Conservation (phyloP, 1,139 yeast species). For the Kurtzmaniella quercitrusa region DNA sequence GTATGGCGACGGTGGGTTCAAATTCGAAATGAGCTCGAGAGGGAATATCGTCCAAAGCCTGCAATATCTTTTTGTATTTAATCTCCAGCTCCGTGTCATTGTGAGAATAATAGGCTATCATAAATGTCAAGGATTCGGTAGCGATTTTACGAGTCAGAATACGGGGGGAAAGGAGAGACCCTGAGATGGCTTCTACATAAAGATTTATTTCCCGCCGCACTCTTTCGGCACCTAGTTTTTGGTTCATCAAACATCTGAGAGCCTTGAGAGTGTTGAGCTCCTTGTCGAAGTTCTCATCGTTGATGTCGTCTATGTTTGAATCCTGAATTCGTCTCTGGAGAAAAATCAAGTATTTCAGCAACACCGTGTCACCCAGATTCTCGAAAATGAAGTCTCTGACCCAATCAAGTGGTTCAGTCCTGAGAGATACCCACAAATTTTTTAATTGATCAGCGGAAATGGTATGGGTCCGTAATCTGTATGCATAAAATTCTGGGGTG, state of each 20-base stretch:
- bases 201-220: slow-evolving; percentile 38
- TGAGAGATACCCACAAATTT: slow-evolving; percentile 82
- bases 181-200: slow-evolving; percentile 40
- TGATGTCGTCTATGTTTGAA: slow-evolving; percentile 32
- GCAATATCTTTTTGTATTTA: slow-evolving; percentile 61
- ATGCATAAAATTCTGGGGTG: slow-evolving; percentile 76
- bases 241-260: slow-evolving; percentile 46
- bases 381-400: slow-evolving; percentile 70
- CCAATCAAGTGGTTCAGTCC: slow-evolving; percentile 93
- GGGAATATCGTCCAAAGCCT: slow-evolving; percentile 60
- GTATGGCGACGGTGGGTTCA: slow-evolving; percentile 11
- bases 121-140: slow-evolving; percentile 63
- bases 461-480: slow-evolving; percentile 64
- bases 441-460: slow-evolving; percentile 71
- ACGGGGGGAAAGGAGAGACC: slow-evolving; percentile 51
- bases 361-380: slow-evolving; percentile 85
- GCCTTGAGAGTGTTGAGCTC: slow-evolving; percentile 47
- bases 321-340: slow-evolving; percentile 35
- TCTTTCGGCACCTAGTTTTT: slow-evolving; percentile 40
- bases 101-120: slow-evolving; percentile 39
- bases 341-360: slow-evolving; percentile 41
- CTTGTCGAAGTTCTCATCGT: slow-evolving; percentile 43
- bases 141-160: slow-evolving; percentile 75
- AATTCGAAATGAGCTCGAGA: slow-evolving; percentile 57
- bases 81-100: slow-evolving; percentile 26